phyloP scores from a whole-genome alignment of 441 rosid genomes.

The Adansonia grandidieri region DNA sequence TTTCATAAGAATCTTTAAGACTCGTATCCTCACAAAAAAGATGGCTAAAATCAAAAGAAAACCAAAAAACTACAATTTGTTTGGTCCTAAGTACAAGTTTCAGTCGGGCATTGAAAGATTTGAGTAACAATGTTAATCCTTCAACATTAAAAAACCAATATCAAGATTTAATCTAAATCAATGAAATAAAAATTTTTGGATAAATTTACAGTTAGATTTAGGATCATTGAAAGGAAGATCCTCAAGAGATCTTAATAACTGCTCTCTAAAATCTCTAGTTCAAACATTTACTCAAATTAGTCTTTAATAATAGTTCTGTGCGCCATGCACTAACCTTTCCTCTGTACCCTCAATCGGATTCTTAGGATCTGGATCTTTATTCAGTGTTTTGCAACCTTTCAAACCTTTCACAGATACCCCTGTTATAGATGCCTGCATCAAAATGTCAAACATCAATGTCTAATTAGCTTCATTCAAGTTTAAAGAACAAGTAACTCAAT shows the following conservation, averaged over 20 bases:
- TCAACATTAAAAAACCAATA: neutral
- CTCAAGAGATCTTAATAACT: conserved; percentile 4
- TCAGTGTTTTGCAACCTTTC: conserved; percentile 88
- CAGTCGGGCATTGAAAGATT: neutral
- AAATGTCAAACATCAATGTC: conserved; percentile 26
- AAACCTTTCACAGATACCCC: conserved; percentile 79
- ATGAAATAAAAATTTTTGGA: neutral
- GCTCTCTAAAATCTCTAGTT: neutral
- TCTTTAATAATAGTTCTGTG: neutral
- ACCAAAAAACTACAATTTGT: neutral
- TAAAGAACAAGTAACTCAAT: conserved; percentile 26
- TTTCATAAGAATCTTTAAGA: conserved; percentile 14
- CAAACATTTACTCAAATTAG: neutral
- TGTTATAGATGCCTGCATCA: conserved; percentile 74
- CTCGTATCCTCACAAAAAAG: conserved; percentile 12
- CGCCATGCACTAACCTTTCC: conserved; percentile 63
- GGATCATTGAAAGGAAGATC: neutral
- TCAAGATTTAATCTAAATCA: conserved; percentile 2
- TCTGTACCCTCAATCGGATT: conserved; percentile 80
- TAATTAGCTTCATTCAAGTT: conserved; percentile 19
- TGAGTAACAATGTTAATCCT: neutral
- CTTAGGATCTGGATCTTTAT: conserved; percentile 89
- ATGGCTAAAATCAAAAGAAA: conserved; percentile 11
- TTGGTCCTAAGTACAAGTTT: neutral
- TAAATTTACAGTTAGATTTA: neutral